Evolutionary conservation across 2,329 filamentous ascomycete species (phyloP).

Genomic region (Aspergillus pseudoviridinutans): DNA sequence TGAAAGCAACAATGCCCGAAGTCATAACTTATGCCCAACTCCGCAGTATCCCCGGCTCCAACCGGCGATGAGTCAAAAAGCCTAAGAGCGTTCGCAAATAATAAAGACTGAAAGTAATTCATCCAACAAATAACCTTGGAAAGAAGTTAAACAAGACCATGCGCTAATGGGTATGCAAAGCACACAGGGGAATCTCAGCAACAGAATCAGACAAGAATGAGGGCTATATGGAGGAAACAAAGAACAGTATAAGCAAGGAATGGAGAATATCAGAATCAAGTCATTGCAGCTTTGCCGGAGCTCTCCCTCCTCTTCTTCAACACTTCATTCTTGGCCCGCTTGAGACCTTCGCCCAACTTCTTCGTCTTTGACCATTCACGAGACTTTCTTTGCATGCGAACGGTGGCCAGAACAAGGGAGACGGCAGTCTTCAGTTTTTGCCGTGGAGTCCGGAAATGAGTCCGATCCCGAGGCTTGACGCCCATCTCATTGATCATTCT

Average conservation of each 20-base stretch:
- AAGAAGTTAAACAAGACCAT: background rate
- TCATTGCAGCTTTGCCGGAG: constrained; percentile 20
- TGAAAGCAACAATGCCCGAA: constrained; percentile 3
- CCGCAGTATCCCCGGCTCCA: background rate
- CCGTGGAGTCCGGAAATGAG: constrained; percentile 30
- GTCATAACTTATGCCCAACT: background rate
- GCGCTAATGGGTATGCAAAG: background rate
- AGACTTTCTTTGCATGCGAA: constrained; percentile 45
- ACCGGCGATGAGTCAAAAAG: background rate
- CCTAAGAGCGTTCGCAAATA: background rate
- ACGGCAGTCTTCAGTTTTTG: constrained; percentile 42
- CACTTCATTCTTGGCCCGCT: constrained; percentile 40
- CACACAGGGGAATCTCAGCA: background rate
- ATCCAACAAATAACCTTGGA: background rate
- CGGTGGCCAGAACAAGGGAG: constrained; percentile 41
- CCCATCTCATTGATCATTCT: constrained; percentile 81
- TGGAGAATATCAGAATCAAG: background rate
- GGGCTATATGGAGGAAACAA: constrained; percentile 17
- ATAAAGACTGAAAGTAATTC: background rate
- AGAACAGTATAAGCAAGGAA: background rate
- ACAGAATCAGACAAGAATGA: background rate
- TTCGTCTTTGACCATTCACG: constrained; percentile 43
- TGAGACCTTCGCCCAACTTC: constrained; percentile 42
- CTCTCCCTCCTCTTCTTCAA: constrained; percentile 35
- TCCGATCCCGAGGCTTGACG: constrained; percentile 46